Conservation (phyloP, 805 yeast genomes). For the Saccharomyces paradoxus region DNA sequence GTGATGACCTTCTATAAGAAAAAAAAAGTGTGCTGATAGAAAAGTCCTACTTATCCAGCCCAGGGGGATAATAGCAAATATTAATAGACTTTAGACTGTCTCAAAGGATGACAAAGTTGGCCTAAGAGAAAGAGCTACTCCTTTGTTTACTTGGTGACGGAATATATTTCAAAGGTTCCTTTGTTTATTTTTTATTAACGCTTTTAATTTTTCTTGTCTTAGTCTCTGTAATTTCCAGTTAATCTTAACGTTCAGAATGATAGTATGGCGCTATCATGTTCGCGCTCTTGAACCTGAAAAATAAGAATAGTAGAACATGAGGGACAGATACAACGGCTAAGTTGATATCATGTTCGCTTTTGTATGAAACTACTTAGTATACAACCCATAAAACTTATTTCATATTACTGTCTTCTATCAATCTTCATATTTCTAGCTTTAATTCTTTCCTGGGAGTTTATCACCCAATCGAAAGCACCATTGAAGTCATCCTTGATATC, state of each 20-base stretch:
- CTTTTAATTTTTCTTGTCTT: not conserved
- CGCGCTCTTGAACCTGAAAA: not conserved
- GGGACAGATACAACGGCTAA: not conserved
- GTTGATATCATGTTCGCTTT: not conserved
- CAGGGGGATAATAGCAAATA: not conserved
- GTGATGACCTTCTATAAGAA: not conserved
- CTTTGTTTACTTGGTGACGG: not conserved
- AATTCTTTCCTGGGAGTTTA: constrained; percentile 67
- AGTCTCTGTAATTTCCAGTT: not conserved
- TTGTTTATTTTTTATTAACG: not conserved
- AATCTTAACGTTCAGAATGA: not conserved
- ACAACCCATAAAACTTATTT: not conserved
- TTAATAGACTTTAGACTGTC: not conserved
- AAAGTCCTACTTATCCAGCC: not conserved
- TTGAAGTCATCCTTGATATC: constrained; percentile 37
- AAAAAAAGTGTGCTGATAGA: not conserved
- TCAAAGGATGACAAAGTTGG: not conserved
- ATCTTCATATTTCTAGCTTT: constrained; percentile 53
- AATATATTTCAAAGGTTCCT: not conserved
- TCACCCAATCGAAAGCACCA: constrained; percentile 52
- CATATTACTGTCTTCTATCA: constrained; percentile 18
- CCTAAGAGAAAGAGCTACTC: not conserved
- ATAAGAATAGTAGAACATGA: not conserved
- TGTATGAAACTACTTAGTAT: constrained; percentile 1
- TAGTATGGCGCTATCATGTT: not conserved